These are phyloP conservation scores for Cnidoscolus chayamansa DNA, from an alignment of 441 rosid genomes.

Conservation along the genomic window DNA sequence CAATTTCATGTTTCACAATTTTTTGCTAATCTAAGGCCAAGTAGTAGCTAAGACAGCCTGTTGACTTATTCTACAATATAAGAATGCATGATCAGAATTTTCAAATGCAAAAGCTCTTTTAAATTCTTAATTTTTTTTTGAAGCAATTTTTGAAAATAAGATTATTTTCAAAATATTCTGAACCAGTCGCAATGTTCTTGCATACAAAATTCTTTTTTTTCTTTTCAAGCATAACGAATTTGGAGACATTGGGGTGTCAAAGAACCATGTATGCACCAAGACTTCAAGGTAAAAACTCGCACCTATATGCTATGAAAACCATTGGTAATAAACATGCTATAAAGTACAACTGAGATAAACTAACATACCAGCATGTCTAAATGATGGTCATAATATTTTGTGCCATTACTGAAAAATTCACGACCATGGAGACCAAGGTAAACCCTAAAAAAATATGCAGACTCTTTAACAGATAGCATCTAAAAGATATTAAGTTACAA, in stretches of 20 bases:
- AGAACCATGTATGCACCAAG: neutral
- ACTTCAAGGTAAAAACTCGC: neutral
- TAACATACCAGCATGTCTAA: neutral
- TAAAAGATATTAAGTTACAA: neutral
- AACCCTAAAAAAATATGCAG: neutral
- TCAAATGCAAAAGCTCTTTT: neutral
- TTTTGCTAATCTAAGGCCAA: neutral
- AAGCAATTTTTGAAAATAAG: neutral
- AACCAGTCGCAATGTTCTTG: neutral
- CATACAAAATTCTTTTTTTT: neutral
- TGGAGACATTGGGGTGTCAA: neutral
- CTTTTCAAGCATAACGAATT: neutral
- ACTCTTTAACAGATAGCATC: neutral
- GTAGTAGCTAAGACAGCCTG: neutral
- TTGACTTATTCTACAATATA: neutral
- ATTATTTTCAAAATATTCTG: neutral
- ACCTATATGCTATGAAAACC: neutral
- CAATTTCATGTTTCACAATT: neutral
- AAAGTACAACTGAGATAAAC: neutral
- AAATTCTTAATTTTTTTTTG: neutral
- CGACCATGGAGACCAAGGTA: neutral
- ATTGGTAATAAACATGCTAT: neutral
- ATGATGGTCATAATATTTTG: neutral
- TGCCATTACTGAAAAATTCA: neutral
- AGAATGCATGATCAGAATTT: neutral